Base-by-base conservation (phyloP, 140 eudicot species). In the Stevia rebaudiana region DNA sequence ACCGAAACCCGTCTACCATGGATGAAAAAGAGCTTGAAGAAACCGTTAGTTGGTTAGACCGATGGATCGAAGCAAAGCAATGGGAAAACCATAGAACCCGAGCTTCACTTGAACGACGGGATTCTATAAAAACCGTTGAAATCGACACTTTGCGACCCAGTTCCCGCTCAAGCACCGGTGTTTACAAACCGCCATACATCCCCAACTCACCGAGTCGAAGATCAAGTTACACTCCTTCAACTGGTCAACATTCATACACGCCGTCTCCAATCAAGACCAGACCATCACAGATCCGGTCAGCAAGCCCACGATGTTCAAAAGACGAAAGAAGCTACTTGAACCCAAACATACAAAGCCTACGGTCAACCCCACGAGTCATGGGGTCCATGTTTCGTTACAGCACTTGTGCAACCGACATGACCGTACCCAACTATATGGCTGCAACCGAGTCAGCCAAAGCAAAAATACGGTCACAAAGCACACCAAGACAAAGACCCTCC, bases 371-470 rank as follows among this genome's bases (percentile, higher is more conserved):
- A 8, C 86, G 81, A 12, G 65, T 51, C 41, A 64, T 15, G 47
- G 71, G 83, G 35, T 56, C 81, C 54, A 59, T 65, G 59, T 68
- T 52, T 73, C 74, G 87, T 24, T 69, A 66, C 31, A 83, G 83
- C 71, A 70, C 75, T 0, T 57, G 77, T 39, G 50, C 65, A 43
- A 78, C 67, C 9, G 80, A 76, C 43, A 74, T 73, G 49, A 71
- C 80, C 11, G 44, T 73, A 11, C 97, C 97, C 4, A 84, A 82
- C 49, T 92, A 88, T 63, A 92, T 92, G 98, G 94, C 89, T 28
- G 89, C 92, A 28, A 91, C 98, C 0, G 98, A 91, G 76, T 91
- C 98, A 0, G 92, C 98, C 5, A 91, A 85, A 75, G 98, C 98
- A 0, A 71, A 81, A 41, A 70, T 75, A 43, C 67, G 96, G 42